phyloP scores from a whole-genome alignment of 345 rosid species.

The Pugionium dolabratum region DNA sequence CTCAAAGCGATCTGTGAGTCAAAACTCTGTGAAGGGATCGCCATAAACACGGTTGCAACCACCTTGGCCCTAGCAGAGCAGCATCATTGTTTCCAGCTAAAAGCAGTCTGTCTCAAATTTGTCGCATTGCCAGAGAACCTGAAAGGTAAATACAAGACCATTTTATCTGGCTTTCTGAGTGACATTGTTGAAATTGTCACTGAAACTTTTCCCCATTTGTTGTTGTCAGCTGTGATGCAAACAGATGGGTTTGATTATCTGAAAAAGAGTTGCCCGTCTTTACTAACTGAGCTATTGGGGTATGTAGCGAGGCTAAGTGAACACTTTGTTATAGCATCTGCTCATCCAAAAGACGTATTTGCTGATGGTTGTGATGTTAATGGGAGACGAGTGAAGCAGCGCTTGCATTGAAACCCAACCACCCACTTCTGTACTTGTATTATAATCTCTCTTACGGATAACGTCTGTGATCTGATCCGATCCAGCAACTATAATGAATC shows the following conservation, averaged over 20 bases:
- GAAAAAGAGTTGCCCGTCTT: constrained; percentile 58
- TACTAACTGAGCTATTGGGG: constrained; percentile 60
- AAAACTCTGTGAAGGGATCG: constrained; percentile 66
- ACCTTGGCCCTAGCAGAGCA: constrained; percentile 84
- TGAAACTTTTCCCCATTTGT: neutral
- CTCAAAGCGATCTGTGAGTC: constrained; percentile 68
- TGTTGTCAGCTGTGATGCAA: constrained; percentile 69
- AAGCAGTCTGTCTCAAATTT: constrained; percentile 72
- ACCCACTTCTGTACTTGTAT: constrained; percentile 23
- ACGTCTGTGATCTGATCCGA: constrained; percentile 12
- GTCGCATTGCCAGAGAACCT: constrained; percentile 61
- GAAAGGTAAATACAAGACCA: constrained; percentile 46
- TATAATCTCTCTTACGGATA: constrained; percentile 30
- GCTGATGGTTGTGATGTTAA: constrained; percentile 56
- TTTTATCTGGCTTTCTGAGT: neutral
- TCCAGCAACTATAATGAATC: constrained; percentile 15
- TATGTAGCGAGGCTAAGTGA: constrained; percentile 58
- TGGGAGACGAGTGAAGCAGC: constrained; percentile 76
- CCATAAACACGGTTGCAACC: constrained; percentile 78
- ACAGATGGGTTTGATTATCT: constrained; percentile 70
- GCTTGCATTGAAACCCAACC: constrained; percentile 42
- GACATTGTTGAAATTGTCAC: too few relatives aligned
- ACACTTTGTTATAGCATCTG: constrained; percentile 51
- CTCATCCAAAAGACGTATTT: constrained; percentile 45
- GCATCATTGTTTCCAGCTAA: constrained; percentile 69